Evolutionary conservation across 345 rosid species (phyloP), one percentile per base, ranked within the genome.

Genomic region (Brassica nigra): DNA sequence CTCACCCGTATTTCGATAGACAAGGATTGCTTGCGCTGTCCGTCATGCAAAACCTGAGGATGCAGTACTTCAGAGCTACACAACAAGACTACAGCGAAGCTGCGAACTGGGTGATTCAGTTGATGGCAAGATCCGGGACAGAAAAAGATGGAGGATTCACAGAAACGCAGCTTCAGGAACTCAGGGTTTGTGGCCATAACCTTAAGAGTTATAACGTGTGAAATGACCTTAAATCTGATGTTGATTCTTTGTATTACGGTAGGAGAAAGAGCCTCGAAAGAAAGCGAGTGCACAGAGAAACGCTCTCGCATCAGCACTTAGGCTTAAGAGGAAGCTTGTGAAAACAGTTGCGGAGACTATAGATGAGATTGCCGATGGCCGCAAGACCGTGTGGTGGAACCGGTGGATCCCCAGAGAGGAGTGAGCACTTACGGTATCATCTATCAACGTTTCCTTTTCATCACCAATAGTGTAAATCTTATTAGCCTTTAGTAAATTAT

Each of bases 391-490:
- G 2, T 95, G 99, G 98, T 93, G 97, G 97, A 93, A 90, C 84
- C 79, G 97, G 83, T 95, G 99, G 98, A 95, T 93, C 85, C 98
- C 96, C 8, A 87, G 81, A 78, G 91, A 95, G 81, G 96, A 93
- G 74, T 91, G 87, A 90, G 62, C 62, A 65, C 27, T 84, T 58
- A 44, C 70, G 33, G 30, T 64, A 47, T 37, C 2, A 16, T 15
- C 33, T 33, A 7, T 70, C 36, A 16, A 59, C 3, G 28, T 47
- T 39, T 64, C 33, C 29, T 27, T 31, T 66, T 75, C 78, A 1
- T 28, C 42, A 23, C 4, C 18, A 4, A 12, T 67, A 68, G 72
- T 68, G 63, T 81, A 81, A 81, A 81, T 81, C 64, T 80, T 75
- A 28, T 18, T 62, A 69, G 57, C 55, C 59, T n/a, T 52, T 79